Conservation (phyloP, 2,329 filamentous ascomycete genomes). For the Claviceps digitariae region DNA sequence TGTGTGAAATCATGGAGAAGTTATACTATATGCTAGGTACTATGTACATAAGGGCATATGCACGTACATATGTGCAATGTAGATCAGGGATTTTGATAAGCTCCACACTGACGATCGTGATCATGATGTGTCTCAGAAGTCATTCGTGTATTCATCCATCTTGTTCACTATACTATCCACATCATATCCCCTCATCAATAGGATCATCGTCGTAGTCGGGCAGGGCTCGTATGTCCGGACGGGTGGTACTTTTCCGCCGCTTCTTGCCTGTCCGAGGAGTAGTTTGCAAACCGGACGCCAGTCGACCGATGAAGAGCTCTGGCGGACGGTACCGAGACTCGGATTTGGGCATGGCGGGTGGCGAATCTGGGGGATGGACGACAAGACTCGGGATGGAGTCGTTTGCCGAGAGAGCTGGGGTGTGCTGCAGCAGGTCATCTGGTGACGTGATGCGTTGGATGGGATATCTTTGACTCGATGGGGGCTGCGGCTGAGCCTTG, state of each 20-base stretch:
- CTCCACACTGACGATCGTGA: background rate
- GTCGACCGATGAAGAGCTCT: constrained; percentile 16
- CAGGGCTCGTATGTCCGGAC: constrained; percentile 20
- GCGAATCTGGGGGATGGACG: background rate
- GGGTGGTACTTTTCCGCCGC: constrained; percentile 11
- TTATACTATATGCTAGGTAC: too few relatives aligned
- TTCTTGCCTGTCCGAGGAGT: constrained; percentile 7
- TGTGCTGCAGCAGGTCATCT: background rate
- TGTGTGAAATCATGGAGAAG: too few relatives aligned
- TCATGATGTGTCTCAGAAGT: background rate
- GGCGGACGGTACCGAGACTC: constrained; percentile 4
- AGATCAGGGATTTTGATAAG: background rate
- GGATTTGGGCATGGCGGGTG: background rate
- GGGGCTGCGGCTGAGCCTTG: background rate
- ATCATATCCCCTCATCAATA: constrained; percentile 13
- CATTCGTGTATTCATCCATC: background rate
- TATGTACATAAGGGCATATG: too few relatives aligned
- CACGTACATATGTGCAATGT: too few relatives aligned
- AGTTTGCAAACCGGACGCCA: constrained; percentile 8
- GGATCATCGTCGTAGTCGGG: constrained; percentile 20
- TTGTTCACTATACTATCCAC: background rate
- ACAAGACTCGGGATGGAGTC: constrained; percentile 6
- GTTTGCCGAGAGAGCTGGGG: background rate
- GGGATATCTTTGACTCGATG: constrained; percentile 5
- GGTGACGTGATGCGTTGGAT: background rate